Conservation (phyloP, 2,329 filamentous ascomycete species). For the Aureobasidium zeae region DNA sequence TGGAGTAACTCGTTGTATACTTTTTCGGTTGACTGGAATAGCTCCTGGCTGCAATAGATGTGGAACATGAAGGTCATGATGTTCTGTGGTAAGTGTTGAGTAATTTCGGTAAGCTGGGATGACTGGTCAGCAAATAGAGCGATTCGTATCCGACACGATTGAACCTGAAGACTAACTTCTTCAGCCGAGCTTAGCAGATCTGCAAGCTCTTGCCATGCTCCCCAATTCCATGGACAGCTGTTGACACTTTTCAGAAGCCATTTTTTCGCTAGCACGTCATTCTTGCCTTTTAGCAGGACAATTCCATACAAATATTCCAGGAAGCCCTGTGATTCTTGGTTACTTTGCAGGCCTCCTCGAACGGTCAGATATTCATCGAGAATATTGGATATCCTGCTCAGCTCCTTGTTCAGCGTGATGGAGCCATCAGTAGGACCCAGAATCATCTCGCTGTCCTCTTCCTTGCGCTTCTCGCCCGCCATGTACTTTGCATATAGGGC, state of each 20-base stretch:
- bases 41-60: constrained; percentile 78
- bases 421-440: constrained; percentile 87
- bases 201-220: constrained; percentile 88
- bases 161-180: constrained; percentile 37
- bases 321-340: constrained; percentile 61
- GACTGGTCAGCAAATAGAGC: constrained; percentile 30
- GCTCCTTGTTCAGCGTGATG: constrained; percentile 73
- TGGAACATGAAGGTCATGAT: constrained; percentile 93
- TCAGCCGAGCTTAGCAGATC: constrained; percentile 69
- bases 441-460: constrained; percentile 96
- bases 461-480: constrained; percentile 88
- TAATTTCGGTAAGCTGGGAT: constrained; percentile 41
- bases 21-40: constrained; percentile 74
- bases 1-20: constrained; percentile 68
- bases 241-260: constrained; percentile 86
- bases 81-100: constrained; percentile 66
- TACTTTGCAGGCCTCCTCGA: constrained; percentile 34
- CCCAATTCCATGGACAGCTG: constrained; percentile 91
- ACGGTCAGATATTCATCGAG: constrained; percentile 74
- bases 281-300: constrained; percentile 81
- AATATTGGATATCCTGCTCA: constrained; percentile 63
- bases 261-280: constrained; percentile 71
- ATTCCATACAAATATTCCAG: constrained; percentile 89
- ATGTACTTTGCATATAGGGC: constrained; percentile 88
- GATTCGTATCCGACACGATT: too few relatives aligned